These are phyloP conservation scores for Polytrichum formosum DNA, from an alignment of 225 moss, liverwort and hornwort species.

Conservation along the genomic window DNA sequence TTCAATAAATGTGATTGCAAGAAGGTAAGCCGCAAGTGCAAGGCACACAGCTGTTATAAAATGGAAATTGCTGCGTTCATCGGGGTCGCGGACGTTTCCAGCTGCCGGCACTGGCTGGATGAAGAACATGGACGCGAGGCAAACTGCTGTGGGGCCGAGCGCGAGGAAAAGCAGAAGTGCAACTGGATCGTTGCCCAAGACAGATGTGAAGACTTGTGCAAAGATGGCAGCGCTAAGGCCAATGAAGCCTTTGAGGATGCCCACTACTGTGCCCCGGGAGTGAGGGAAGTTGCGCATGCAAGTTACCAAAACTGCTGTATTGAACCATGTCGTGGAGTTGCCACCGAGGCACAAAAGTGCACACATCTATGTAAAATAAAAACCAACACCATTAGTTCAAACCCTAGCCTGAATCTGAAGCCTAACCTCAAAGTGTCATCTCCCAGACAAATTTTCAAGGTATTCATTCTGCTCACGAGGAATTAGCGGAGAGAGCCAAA, in stretches of 20 bases:
- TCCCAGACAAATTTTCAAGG: too few species aligned
- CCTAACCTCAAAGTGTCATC: too few species aligned
- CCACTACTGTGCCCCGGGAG: constrained; percentile 79
- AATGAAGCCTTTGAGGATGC: constrained; percentile 87
- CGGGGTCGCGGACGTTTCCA: constrained; percentile 33
- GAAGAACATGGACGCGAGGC: constrained; percentile 68
- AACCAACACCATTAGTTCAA: neutral
- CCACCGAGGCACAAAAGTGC: constrained; percentile 50
- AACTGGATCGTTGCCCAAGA: constrained; percentile 38
- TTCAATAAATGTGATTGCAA: constrained; percentile 42
- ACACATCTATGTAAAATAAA: constrained; percentile 40
- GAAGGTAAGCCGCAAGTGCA: constrained; percentile 65
- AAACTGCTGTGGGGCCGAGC: constrained; percentile 51
- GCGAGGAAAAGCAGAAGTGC: constrained; percentile 65
- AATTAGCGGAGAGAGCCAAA: neutral
- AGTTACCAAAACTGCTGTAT: constrained; percentile 79
- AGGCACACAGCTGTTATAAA: constrained; percentile 71
- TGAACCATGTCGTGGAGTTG: constrained; percentile 75
- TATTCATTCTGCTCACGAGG: too few species aligned
- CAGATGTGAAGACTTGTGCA: constrained; percentile 58
- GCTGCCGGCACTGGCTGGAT: constrained; percentile 55
- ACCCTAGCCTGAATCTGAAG: too few species aligned
- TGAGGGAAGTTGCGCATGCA: constrained; percentile 87
- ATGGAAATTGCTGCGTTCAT: constrained; percentile 59
- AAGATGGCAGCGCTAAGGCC: constrained; percentile 87